Percentiles rank a stretch among this genome's conserved stretches.
phyloP scores from a whole-genome alignment of 306 rosid genomes.

The Carpinus viminea region DNA sequence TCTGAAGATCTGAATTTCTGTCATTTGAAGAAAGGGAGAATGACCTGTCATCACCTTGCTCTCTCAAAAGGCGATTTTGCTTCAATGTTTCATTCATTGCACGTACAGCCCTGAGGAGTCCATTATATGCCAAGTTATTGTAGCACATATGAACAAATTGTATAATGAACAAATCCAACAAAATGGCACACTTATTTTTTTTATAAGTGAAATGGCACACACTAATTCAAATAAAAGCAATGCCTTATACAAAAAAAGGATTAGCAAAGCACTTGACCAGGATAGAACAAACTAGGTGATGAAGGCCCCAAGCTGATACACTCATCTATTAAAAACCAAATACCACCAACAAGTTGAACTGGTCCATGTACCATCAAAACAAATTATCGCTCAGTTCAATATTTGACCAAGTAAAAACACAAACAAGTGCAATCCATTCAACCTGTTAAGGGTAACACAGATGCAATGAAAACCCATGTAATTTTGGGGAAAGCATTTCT shows the following conservation, averaged over 20 bases:
- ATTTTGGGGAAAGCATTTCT: slow-evolving; percentile 3
- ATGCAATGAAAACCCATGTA: background rate
- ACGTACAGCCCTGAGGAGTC: slow-evolving; percentile 79
- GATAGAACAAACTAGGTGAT: background rate
- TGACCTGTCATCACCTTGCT: slow-evolving; percentile 61
- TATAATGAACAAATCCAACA: background rate
- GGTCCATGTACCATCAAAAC: slow-evolving; percentile 8
- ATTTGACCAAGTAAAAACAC: background rate
- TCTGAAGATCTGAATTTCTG: slow-evolving; percentile 42
- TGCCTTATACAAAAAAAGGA: background rate
- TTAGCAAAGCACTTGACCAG: background rate
- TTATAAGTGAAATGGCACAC: background rate
- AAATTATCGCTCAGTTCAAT: slow-evolving; percentile 17
- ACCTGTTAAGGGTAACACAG: slow-evolving; percentile 1
- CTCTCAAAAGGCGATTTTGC: slow-evolving; percentile 87
- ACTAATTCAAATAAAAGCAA: background rate
- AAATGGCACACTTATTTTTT: background rate
- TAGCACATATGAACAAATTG: background rate
- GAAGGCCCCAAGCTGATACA: background rate
- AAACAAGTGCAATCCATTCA: slow-evolving; percentile 12
- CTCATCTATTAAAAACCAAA: background rate
- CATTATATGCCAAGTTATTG: slow-evolving; percentile 34
- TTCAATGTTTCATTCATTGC: slow-evolving; percentile 97
- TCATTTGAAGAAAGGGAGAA: slow-evolving; percentile 55
- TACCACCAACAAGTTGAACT: background rate